Conservation (phyloP, 352 stramenopile species). For the Globisporangium perplexum region DNA sequence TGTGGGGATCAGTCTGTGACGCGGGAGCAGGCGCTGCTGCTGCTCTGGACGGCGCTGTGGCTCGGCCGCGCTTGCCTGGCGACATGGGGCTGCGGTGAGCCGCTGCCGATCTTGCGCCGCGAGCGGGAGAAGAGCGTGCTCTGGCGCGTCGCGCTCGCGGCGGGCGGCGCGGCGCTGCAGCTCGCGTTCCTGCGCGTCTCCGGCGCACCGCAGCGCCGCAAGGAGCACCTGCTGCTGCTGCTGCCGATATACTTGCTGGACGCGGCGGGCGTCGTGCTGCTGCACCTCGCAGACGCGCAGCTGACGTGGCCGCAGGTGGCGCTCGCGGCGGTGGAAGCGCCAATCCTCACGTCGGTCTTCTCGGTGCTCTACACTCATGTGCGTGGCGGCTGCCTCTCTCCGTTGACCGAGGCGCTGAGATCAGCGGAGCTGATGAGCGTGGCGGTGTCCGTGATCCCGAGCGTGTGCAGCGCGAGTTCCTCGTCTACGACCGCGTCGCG, state of each 20-base stretch:
- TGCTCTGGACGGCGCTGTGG: slow-evolving; percentile 31
- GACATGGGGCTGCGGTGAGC: neutral
- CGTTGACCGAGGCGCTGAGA: no score
- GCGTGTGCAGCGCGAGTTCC: slow-evolving; percentile 5
- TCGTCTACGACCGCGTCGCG: slow-evolving; percentile 36
- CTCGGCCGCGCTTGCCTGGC: slow-evolving; percentile 22
- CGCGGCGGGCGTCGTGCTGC: slow-evolving; percentile 12
- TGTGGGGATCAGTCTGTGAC: slow-evolving; percentile 17
- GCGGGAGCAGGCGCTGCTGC: slow-evolving; percentile 20
- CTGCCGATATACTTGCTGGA: slow-evolving; percentile 23
- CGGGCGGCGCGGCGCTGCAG: neutral
- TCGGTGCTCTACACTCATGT: slow-evolving; percentile 29
- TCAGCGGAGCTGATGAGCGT: neutral
- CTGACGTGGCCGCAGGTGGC: slow-evolving; percentile 15
- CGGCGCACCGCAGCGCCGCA: neutral
- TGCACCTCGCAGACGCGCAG: slow-evolving; percentile 8
- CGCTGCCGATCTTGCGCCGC: neutral
- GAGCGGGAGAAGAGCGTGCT: slow-evolving; percentile 1
- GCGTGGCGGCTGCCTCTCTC: slow-evolving; percentile 1
- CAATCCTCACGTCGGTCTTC: slow-evolving; percentile 25
- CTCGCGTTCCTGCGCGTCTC: neutral
- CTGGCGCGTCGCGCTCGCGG: slow-evolving; percentile 8
- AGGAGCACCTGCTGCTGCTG: slow-evolving; percentile 11
- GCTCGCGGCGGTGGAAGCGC: slow-evolving; percentile 18
- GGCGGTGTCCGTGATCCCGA: neutral